phyloP scores from a whole-genome alignment of 2,329 filamentous ascomycete species.

The Colletotrichum abscissum region DNA sequence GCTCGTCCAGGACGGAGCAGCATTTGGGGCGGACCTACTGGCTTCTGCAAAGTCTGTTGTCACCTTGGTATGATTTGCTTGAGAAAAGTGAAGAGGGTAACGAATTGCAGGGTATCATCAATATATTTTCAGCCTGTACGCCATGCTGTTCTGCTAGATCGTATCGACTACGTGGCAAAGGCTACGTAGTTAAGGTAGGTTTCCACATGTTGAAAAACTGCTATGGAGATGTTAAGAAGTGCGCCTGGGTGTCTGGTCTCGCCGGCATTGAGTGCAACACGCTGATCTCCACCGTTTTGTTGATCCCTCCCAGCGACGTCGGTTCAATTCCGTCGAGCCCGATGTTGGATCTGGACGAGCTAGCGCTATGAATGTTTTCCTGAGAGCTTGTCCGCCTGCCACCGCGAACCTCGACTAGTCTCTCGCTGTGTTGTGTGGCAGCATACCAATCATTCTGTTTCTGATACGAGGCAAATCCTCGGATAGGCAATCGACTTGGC shows the following conservation, averaged over 20 bases:
- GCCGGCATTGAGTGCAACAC: constrained; percentile 14
- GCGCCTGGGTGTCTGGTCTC: not conserved
- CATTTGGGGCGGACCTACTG: not conserved
- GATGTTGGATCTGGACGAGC: not conserved
- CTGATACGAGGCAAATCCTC: not conserved
- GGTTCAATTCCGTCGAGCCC: not conserved
- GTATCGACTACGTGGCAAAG: no score
- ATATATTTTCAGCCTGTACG: not conserved
- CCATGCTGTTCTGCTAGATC: not conserved
- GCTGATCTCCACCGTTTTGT: constrained; percentile 22
- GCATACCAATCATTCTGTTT: constrained; percentile 1
- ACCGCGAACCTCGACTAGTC: not conserved
- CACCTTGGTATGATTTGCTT: not conserved
- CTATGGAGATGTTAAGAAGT: not conserved
- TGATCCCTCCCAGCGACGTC: constrained; percentile 5
- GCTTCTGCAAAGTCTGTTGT: not conserved
- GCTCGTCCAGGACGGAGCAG: not conserved
- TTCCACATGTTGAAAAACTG: not conserved
- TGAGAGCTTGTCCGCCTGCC: not conserved
- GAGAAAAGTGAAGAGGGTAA: not conserved
- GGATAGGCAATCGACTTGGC: not conserved
- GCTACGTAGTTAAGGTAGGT: not conserved
- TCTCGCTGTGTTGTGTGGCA: not conserved
- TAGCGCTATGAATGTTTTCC: not conserved
- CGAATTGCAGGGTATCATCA: not conserved